phyloP scores from a whole-genome alignment of 306 rosid species.

The apple (Malus domestica) region DNA sequence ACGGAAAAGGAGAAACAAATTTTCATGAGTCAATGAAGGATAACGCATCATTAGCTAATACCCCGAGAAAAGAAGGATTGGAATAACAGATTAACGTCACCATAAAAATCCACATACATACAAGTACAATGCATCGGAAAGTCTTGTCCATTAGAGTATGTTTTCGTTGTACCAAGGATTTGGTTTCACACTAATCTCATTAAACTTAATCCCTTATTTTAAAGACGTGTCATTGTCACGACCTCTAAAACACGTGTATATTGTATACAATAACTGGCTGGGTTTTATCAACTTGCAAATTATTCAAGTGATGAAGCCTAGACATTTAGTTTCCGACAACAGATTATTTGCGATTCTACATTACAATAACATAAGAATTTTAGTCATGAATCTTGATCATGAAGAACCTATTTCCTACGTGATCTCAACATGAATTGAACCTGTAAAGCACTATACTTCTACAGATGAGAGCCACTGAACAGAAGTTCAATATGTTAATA shows the following conservation, averaged over 20 bases:
- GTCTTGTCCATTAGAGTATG: neutral
- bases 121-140: neutral
- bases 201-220: neutral
- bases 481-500: neutral
- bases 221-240: neutral
- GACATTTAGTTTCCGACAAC: too few relatives aligned
- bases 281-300: too few relatives aligned
- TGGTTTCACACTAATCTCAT: neutral
- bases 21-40: neutral
- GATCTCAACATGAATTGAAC: neutral
- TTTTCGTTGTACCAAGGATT: neutral
- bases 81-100: neutral
- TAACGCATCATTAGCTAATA: neutral
- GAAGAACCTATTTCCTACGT: neutral
- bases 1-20: neutral
- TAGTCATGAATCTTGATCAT: neutral
- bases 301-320: too few relatives aligned
- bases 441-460: neutral
- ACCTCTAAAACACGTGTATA: too few relatives aligned
- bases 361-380: neutral
- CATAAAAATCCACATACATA: neutral
- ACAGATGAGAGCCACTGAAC: neutral
- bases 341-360: too few relatives aligned
- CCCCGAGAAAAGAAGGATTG: too few relatives aligned
- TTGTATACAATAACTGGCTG: too few relatives aligned